Conservation (phyloP, 2,329 filamentous ascomycete genomes). For the Neurospora sp. region DNA sequence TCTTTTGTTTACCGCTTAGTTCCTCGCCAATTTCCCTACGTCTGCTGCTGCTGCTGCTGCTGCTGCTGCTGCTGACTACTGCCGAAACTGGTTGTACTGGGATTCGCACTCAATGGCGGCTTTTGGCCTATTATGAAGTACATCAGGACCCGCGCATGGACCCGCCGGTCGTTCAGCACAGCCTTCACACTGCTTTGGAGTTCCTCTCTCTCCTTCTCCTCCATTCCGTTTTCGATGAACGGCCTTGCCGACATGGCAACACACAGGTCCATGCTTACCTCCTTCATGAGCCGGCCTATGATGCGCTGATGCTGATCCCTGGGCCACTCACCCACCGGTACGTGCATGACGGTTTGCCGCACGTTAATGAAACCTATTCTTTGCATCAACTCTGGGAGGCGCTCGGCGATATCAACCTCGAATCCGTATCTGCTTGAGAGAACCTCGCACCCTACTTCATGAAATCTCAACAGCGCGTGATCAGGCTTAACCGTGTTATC, state of each 20-base stretch:
- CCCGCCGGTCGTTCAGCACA: constrained; percentile 24
- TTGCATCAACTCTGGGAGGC: constrained; percentile 25
- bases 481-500: constrained; percentile 33
- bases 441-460: constrained; percentile 15
- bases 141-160: constrained; percentile 35
- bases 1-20: background rate
- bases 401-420: constrained; percentile 20
- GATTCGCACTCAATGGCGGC: constrained; percentile 12
- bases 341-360: constrained; percentile 24
- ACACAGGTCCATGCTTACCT: constrained; percentile 29
- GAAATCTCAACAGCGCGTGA: constrained; percentile 27
- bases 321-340: constrained; percentile 38
- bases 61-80: background rate
- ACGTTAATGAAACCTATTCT: constrained; percentile 34
- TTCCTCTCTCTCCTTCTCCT: constrained; percentile 24
- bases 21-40: background rate
- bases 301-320: constrained; percentile 28
- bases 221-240: constrained; percentile 27
- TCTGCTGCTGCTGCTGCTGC: background rate
- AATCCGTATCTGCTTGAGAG: constrained; percentile 28
- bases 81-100: background rate
- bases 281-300: constrained; percentile 32
- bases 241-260: constrained; percentile 31
- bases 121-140: constrained; percentile 36
- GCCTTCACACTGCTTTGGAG: constrained; percentile 22